Evolutionary conservation across 2,329 filamentous ascomycete genomes (phyloP).

Genomic region (Amauroascus verrucosus): DNA sequence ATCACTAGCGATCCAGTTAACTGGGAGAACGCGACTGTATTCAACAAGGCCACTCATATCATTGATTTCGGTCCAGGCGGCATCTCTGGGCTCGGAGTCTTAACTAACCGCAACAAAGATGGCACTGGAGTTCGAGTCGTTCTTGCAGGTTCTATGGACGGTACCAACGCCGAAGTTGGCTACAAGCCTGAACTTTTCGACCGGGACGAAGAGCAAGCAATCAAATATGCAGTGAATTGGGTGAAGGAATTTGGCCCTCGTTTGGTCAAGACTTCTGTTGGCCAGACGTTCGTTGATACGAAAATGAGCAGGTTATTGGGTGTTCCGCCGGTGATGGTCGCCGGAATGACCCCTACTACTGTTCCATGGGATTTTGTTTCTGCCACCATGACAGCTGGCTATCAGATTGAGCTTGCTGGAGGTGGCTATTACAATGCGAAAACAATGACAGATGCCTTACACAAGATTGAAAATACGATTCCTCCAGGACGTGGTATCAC

Average conservation of each 20-base stretch:
- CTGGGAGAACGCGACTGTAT: slow-evolving; percentile 91
- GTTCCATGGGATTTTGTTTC: slow-evolving; percentile 87
- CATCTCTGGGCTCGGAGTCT: slow-evolving; percentile 86
- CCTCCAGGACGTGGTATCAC: slow-evolving; percentile 79
- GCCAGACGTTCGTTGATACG: slow-evolving; percentile 87
- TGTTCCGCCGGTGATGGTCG: slow-evolving; percentile 77
- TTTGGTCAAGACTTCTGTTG: slow-evolving; percentile 77
- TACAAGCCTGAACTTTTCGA: slow-evolving; percentile 98
- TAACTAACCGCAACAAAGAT: slow-evolving; percentile 98
- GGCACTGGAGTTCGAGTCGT: slow-evolving; percentile 95
- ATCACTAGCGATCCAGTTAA: slow-evolving; percentile 91
- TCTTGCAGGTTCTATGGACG: slow-evolving; percentile 83
- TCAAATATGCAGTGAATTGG: slow-evolving; percentile 95
- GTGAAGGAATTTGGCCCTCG: slow-evolving; percentile 94
- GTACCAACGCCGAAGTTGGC: slow-evolving; percentile 79
- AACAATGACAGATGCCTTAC: slow-evolving; percentile 70
- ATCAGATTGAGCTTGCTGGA: slow-evolving; percentile 81
- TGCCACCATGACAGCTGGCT: slow-evolving; percentile 89
- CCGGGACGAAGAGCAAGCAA: slow-evolving; percentile 84
- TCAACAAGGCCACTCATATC: slow-evolving; percentile 84
- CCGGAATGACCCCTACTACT: slow-evolving; percentile 86
- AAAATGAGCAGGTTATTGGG: slow-evolving; percentile 87
- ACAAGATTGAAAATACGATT: slow-evolving; percentile 74
- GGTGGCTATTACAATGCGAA: slow-evolving; percentile 80
- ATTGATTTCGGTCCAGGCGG: slow-evolving; percentile 95